phyloP scores from a whole-genome alignment of 805 yeast species.

The Cyberlindnera nakhonratchasimensis region DNA sequence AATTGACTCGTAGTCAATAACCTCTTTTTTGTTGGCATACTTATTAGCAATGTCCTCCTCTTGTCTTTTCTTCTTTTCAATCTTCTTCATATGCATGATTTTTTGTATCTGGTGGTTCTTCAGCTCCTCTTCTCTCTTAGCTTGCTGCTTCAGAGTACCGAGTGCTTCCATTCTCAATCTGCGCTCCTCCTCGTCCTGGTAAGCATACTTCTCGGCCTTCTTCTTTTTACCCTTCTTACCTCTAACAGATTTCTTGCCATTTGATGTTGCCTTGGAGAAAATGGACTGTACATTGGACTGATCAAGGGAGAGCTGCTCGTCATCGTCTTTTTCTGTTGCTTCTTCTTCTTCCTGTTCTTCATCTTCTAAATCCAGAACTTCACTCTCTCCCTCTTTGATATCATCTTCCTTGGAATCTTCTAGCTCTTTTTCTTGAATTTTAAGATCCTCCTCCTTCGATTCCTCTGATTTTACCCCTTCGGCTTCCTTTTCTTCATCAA shows the following conservation, averaged over 20 bases:
- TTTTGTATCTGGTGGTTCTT: constrained; percentile 33
- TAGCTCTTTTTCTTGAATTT: constrained; percentile 3
- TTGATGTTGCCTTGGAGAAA: constrained; percentile 4
- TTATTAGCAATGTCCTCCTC: constrained; percentile 35
- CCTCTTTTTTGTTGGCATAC: constrained; percentile 37
- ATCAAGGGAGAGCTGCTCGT: constrained; percentile 9
- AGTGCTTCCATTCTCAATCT: constrained; percentile 69
- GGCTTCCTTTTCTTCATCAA: constrained; percentile 8
- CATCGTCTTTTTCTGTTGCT: constrained; percentile 13
- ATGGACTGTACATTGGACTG: constrained; percentile 7
- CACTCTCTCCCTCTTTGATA: constrained; percentile 7
- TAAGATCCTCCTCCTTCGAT: constrained; percentile 16
- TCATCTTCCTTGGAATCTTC: background rate
- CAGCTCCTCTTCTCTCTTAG: constrained; percentile 35
- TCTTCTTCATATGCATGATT: constrained; percentile 33
- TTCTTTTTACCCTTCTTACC: constrained; percentile 85
- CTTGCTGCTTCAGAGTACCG: constrained; percentile 71
- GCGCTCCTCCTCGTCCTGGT: constrained; percentile 90
- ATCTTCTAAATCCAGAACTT: no score
- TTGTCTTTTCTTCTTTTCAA: constrained; percentile 35
- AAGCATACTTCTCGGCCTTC: constrained; percentile 78
- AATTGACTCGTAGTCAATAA: constrained; percentile 42
- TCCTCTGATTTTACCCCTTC: constrained; percentile 13
- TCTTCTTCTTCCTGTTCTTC: constrained; percentile 6
- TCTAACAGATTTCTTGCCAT: constrained; percentile 47